Evolutionary conservation across 208 protist species (phyloP).

Genomic region (Crithidia expoeki): DNA sequence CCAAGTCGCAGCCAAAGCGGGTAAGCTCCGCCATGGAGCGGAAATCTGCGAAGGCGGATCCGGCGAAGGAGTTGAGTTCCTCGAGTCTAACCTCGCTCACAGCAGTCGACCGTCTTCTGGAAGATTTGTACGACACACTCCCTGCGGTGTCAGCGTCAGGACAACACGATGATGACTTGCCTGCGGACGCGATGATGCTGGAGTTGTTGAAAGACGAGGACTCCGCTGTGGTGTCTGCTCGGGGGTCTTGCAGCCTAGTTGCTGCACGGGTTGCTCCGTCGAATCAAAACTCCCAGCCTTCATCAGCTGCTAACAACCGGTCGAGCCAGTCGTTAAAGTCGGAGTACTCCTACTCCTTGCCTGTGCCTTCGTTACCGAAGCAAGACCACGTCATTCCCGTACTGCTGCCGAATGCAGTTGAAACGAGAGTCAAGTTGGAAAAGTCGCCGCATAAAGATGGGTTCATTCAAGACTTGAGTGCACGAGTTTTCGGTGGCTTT

Average conservation of each 20-base stretch:
- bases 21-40: neutral
- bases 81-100: neutral
- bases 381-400: neutral
- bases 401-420: neutral
- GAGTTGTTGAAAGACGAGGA: constrained; percentile 3
- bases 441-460: neutral
- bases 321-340: neutral
- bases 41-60: neutral
- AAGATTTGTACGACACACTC: neutral
- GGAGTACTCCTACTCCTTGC: neutral
- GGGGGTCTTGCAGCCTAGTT: neutral
- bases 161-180: neutral
- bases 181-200: neutral
- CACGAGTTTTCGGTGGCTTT: neutral
- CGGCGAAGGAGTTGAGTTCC: neutral
- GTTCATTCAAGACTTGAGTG: neutral
- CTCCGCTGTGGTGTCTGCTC: neutral
- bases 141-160: neutral
- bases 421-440: neutral
- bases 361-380: neutral
- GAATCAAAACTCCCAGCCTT: neutral
- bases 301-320: neutral
- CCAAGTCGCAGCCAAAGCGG: too few species aligned
- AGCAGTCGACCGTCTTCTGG: neutral
- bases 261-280: too few species aligned